Conservation (phyloP, 106 monocot species). For the Xerophyta viscosa region DNA sequence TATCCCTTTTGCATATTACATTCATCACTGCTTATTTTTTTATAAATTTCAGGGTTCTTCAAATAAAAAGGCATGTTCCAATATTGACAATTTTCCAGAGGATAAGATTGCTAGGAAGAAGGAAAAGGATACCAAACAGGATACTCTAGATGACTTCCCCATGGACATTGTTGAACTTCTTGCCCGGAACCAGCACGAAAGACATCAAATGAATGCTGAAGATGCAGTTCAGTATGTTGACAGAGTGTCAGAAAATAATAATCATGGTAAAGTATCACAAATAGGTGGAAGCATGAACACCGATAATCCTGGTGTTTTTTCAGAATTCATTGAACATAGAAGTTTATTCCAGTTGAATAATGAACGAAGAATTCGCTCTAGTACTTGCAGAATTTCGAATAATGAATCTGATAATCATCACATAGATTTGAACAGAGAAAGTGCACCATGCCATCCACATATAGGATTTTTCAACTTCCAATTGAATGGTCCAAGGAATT, state of each 20-base stretch:
- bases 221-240: slow-evolving; percentile 4
- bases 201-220: slow-evolving; percentile 20
- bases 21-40: no score
- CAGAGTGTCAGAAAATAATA: no score
- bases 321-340: neutral
- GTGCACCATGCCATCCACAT: no score
- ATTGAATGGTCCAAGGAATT: no score
- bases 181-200: slow-evolving; percentile 63
- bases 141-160: slow-evolving; percentile 53
- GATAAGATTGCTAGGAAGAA: slow-evolving; percentile 17
- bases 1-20: no score
- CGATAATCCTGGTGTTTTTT: neutral
- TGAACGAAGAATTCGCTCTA: neutral
- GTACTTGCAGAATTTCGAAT: neutral
- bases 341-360: slow-evolving; percentile 2
- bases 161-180: slow-evolving; percentile 90
- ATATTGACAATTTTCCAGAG: neutral
- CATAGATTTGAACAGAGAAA: no score
- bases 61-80: neutral
- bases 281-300: slow-evolving; percentile 1
- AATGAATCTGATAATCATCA: no score
- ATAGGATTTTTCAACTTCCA: no score
- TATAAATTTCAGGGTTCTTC: slow-evolving; percentile 28
- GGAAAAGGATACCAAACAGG: slow-evolving; percentile 10
- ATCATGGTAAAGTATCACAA: slow-evolving; percentile 6